Base-by-base conservation (phyloP, 495 filamentous ascomycete species). In the Xylaria cubensis region DNA sequence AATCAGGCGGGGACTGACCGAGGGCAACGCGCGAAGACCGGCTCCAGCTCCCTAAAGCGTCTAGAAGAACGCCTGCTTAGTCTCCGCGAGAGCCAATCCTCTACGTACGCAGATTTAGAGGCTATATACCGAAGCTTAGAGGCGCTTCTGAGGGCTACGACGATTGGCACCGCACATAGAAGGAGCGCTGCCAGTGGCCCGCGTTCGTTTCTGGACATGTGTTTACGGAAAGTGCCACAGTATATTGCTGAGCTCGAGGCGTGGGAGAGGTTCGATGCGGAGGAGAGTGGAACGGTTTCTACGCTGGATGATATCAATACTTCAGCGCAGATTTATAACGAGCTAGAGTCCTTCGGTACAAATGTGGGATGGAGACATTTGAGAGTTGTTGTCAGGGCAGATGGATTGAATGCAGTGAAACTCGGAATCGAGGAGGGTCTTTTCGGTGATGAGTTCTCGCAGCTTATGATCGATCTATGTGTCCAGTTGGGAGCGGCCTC, bases 331-430 rank as follows among this genome's bases (percentile, higher is more conserved):
- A 86, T 93, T 55, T 94, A 93, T 74, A 87, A 86, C 42, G 90
- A 94, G 65, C 76, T 95, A 41, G 92, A 94, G 74, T 75, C 82
- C 0, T 80, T 89, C 32, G 90, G 90, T 63, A 82, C 86, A 10
- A 80, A 79, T 53, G 81, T 82, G 48, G 91, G 92, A 41, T 94
- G 92, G 92, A 87, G 80, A 64, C 88, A 89, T 69, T 82, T 95
- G 0, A 86, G 87, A 64, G 82, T 87, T 61, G 85, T 92, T 50
- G 90, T 91, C 29, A 87, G 92, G 67, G 86, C 91, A 6, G 91
- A 93, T 67, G 91, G 90, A n/a, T 77, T 93, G 12, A 74, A 82
- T 44, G 80, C 92, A 42, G 76, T 95, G 39, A 83, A 82, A 61
- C 69, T 72, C 29, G 77, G 70, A 24, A 75, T 80, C 9, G 21